These are phyloP conservation scores for Ustilago shanxiensis DNA, from an alignment of 1,284 basidiomycete genomes.

Conservation along the genomic window DNA sequence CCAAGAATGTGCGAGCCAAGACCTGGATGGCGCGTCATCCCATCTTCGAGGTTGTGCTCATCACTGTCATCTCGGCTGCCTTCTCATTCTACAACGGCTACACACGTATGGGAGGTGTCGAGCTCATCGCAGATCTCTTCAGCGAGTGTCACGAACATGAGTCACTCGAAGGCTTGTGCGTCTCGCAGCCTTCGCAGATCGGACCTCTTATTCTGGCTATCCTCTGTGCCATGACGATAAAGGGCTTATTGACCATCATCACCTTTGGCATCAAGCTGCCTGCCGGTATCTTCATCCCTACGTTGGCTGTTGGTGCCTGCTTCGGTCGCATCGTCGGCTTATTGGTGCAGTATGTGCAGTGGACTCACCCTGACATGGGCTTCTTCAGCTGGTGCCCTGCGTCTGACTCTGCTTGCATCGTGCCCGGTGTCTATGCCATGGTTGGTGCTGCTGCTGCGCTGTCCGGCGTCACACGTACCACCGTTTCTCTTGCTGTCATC, in stretches of 20 bases:
- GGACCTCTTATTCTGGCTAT: slow-evolving; percentile 79
- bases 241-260: slow-evolving; percentile 83
- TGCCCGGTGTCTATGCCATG: slow-evolving; percentile 84
- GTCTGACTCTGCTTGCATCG: slow-evolving; percentile 72
- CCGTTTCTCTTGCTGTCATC: slow-evolving; percentile 93
- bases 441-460: slow-evolving; percentile 85
- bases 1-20: slow-evolving; percentile 61
- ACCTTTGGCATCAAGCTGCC: slow-evolving; percentile 84
- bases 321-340: slow-evolving; percentile 92
- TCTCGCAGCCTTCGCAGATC: slow-evolving; percentile 77
- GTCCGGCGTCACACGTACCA: slow-evolving; percentile 80
- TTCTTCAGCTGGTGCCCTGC: slow-evolving; percentile 74
- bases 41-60: slow-evolving; percentile 84
- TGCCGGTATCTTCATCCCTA: slow-evolving; percentile 96
- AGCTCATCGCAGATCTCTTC: slow-evolving; percentile 78
- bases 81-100: slow-evolving; percentile 90
- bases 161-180: slow-evolving; percentile 78
- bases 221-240: slow-evolving; percentile 74
- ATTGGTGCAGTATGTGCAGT: slow-evolving; percentile 82
- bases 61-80: slow-evolving; percentile 73
- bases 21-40: slow-evolving; percentile 75
- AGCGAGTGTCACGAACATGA: slow-evolving; percentile 74
- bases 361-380: slow-evolving; percentile 76
- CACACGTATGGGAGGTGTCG: slow-evolving; percentile 92
- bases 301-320: slow-evolving; percentile 93